A percentile compares a stretch with the other conserved stretches of the same genome.
phyloP scores from a whole-genome alignment of 1,284 basidiomycete genomes.

The Rhodotorula sp. region DNA sequence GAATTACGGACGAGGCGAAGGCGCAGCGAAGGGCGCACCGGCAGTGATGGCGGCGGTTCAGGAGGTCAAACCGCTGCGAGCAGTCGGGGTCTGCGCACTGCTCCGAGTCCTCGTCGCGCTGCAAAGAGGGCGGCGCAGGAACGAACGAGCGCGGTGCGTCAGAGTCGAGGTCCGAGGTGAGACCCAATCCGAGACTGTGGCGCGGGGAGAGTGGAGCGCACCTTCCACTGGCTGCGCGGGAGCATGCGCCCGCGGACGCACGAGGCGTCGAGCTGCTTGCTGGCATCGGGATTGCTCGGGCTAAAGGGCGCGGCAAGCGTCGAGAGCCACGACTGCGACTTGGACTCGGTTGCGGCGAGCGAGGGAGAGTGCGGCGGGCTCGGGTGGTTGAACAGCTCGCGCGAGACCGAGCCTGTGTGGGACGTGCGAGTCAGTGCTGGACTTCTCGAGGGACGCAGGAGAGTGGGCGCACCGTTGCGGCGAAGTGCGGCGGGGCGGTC shows the following conservation, averaged over 20 bases:
- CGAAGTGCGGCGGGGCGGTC: conserved; percentile 36
- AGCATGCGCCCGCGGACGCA: conserved; percentile 24
- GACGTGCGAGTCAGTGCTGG: not conserved
- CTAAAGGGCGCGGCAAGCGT: conserved; percentile 30
- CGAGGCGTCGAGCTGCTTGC: conserved; percentile 6
- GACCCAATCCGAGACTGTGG: not conserved
- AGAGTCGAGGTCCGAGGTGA: not conserved
- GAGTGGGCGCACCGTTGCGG: conserved; percentile 12
- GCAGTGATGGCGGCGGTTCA: conserved; percentile 39
- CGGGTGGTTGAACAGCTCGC: conserved; percentile 1
- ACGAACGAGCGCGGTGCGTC: too few species aligned
- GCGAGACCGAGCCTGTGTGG: conserved; percentile 5
- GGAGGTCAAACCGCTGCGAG: conserved; percentile 29
- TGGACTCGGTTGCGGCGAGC: conserved; percentile 12
- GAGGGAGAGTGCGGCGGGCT: conserved; percentile 31
- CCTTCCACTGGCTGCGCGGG: conserved; percentile 36
- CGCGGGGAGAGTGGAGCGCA: not conserved
- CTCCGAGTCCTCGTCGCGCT: conserved; percentile 31
- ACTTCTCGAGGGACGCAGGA: too few species aligned
- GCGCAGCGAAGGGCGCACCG: conserved; percentile 9
- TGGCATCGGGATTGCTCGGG: not conserved
- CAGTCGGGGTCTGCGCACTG: conserved; percentile 35
- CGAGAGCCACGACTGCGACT: conserved; percentile 22
- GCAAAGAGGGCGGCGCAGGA: not conserved
- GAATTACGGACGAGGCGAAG: not conserved